Evolutionary conservation across 225 moss, liverwort and hornwort species (phyloP), one percentile per base, ranked within the genome.

Genomic region (Ulota crispa): DNA sequence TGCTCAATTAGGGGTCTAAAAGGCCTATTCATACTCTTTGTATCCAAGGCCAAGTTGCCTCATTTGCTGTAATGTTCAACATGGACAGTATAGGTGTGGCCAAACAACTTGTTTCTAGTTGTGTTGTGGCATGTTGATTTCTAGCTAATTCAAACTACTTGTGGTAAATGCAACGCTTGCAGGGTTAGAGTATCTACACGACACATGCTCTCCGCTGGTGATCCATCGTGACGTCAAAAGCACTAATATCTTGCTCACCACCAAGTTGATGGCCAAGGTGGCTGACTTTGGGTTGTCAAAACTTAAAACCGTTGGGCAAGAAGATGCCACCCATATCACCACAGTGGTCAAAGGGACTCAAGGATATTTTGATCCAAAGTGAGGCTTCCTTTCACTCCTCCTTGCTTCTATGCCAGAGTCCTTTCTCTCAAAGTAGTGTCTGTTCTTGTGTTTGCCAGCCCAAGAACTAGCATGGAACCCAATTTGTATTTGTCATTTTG

Each of bases 171-270:
- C 15, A 2, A 16, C 27, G 16, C 68, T 88, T 57, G 63, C 16
- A 63, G 89, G 87, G 32, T 61, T 91, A 41, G 83, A 87, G 70
- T 88, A 83, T 63, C 45, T 87, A 65, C 91, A 91, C 27, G 80
- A 87, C 23, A 81, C 81, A 23, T 87, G 89, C 69, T 43, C 68
- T 15, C 85, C 85, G 0, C 62, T 78, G 8, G 84, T 89, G 9
- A 83, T 89, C 55, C 91, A 91, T 64, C 41, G 85, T 10, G 83
- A 89, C 36, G 68, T 91, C 21, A 91, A 88, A 47, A 89, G 81
- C 36, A 70, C 64, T 23, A 89, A 85, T 36, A 87, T 89, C 53
- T 79, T 91, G 42, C 91, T 89, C 31, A 89, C 85, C 2, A 70
- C 75, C 45, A 87, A 82, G 1, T 31, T 81, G 18, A 78, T 82